Evolutionary conservation across 345 rosid genomes (phyloP).

Genomic region (Linum trigynum): DNA sequence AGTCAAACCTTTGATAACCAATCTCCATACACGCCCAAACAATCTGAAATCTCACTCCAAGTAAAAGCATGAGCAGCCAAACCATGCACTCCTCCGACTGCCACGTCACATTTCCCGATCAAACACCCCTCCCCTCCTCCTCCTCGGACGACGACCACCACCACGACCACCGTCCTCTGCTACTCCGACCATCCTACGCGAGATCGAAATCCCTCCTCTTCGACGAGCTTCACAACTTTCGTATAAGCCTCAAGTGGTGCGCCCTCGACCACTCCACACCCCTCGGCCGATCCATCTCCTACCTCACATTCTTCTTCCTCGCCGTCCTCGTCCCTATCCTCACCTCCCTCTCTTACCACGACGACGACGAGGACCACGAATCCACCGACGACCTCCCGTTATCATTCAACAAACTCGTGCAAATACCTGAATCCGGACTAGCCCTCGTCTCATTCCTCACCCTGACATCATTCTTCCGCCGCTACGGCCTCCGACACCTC

Average conservation of each 20-base stretch:
- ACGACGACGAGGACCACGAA: conserved; percentile 10
- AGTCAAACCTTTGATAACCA: no score
- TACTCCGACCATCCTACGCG: conserved; percentile 19
- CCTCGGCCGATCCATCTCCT: conserved; percentile 40
- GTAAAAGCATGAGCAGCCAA: conserved; percentile 10
- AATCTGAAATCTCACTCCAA: no score
- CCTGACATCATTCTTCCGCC: conserved; percentile 42
- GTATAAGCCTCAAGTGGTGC: conserved; percentile 51
- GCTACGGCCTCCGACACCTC: conserved; percentile 44
- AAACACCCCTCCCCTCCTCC: not conserved
- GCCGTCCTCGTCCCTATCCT: conserved; percentile 39
- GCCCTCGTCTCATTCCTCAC: conserved; percentile 50
- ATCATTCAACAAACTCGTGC: conserved; percentile 51
- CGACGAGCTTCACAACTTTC: conserved; percentile 45
- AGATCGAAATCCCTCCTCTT: conserved; percentile 29
- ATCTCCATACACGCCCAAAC: no score
- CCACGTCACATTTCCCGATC: not conserved
- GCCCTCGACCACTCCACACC: conserved; percentile 61
- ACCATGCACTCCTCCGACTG: conserved; percentile 4
- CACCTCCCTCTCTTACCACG: conserved; percentile 23
- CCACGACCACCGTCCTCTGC: not conserved
- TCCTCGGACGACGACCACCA: not conserved
- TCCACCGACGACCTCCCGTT: conserved; percentile 19
- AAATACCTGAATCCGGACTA: conserved; percentile 55
- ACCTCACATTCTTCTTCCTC: conserved; percentile 33